Percentiles rank a stretch among this genome's conserved stretches.
Conservation (phyloP, 108 stramenopile species). For the Phaeodactylum tricornutum region DNA sequence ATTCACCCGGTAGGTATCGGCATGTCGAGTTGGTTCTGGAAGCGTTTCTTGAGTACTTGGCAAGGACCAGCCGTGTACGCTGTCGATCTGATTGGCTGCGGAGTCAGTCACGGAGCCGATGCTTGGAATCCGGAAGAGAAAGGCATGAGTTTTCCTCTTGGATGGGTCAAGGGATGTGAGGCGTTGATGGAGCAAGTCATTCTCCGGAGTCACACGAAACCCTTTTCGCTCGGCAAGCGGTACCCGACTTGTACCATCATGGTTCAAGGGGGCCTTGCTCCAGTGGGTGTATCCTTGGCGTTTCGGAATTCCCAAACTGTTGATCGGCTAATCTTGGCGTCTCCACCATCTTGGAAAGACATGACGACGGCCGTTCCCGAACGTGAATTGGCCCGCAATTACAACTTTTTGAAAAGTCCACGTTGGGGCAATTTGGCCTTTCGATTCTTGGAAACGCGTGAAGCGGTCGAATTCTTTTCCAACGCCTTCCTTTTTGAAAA, state of each 20-base stretch:
- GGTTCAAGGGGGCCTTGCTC: slow-evolving; percentile 54
- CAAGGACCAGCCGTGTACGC: slow-evolving; percentile 32
- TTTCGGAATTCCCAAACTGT: slow-evolving; percentile 33
- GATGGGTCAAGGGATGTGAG: slow-evolving; percentile 52
- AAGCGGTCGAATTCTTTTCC: slow-evolving; percentile 51
- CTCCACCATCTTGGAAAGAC: slow-evolving; percentile 50
- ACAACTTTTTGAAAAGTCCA: slow-evolving; percentile 34
- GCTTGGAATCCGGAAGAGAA: slow-evolving; percentile 1
- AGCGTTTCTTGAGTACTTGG: slow-evolving; percentile 21
- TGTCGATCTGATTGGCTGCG: slow-evolving; percentile 63
- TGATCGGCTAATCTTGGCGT: slow-evolving; percentile 29
- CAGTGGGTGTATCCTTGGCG: slow-evolving; percentile 50
- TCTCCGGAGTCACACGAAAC: not conserved
- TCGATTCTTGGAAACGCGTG: slow-evolving; percentile 31
- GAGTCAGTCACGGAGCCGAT: slow-evolving; percentile 38
- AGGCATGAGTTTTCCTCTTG: slow-evolving; percentile 41
- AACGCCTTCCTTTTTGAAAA: slow-evolving; percentile 43
- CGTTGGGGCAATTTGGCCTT: slow-evolving; percentile 44
- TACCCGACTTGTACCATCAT: slow-evolving; percentile 28
- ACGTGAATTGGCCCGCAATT: slow-evolving; percentile 38
- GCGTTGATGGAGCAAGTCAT: slow-evolving; percentile 23
- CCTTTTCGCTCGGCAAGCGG: not conserved
- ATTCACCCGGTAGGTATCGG: slow-evolving; percentile 72
- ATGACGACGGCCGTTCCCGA: slow-evolving; percentile 39
- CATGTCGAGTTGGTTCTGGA: slow-evolving; percentile 57